Base-by-base conservation (phyloP, 495 filamentous ascomycete genomes). In the Talaromyces wortmannii region DNA sequence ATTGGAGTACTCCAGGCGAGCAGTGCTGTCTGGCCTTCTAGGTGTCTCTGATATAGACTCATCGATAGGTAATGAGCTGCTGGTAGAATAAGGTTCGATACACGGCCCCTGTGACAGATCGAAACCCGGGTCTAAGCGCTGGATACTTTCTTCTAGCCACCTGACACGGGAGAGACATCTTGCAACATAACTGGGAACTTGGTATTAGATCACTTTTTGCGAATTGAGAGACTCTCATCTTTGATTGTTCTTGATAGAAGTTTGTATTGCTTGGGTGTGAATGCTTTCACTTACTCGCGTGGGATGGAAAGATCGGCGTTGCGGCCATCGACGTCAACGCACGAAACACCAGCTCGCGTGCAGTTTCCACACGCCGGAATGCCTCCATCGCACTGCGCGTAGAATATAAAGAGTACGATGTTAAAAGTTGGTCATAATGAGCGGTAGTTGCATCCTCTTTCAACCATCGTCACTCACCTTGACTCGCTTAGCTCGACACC, bases 281-380 rank as follows among this genome's bases (percentile, higher is more conserved):
- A 10, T 15, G 13, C 16, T 29, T 29, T 1, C 3, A 46, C 55
- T 48, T 31, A 61, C 57, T 63, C 60, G 44, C 63, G 58, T 1
- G 63, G 61, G 17, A 66, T 61, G n/a, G 55, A 59, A 29, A 60
- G 32, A 12, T 58, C 61, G 42, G 60, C 60, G 51, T 65, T 61
- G 31, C 62, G 60, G 16, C 53, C 51, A 43, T 66, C 61, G 7
- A 62, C 59, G 56, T 64, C 63, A 7, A 62, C 56, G 48, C 59
- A 61, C 11, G 55, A 49, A 11, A 64, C 57, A 6, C 54, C 61
- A 45, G 63, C 61, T 29, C 61, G 57, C 10, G 60, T 57, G 48
- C 63, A 66, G 49, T 63, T 63, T 16, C 57, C 50, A 49, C 63
- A 66, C 5, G 63, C 60, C 17, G 63, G 63, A 40, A 61, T 61